Base-by-base conservation (phyloP, 495 filamentous ascomycete species). In the Penicillium arizonense region DNA sequence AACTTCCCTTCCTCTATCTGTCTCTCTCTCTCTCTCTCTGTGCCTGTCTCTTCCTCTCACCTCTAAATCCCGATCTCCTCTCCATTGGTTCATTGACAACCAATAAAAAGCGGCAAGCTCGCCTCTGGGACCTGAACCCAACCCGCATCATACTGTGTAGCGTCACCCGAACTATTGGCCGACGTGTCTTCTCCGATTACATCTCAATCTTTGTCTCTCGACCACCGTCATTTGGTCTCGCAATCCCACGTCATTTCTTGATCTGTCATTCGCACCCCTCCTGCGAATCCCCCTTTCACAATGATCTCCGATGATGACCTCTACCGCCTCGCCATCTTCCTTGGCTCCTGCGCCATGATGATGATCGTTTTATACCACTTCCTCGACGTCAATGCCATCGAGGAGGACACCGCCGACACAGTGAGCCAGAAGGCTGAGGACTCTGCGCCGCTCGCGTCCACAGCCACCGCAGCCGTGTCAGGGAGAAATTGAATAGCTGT, bases 331-430 rank as follows among this genome's bases (percentile, higher is more conserved):
- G 92, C 94, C 71, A 85, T 96, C 67, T 93, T 96, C 72, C 88
- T 97, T 50, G 94, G 95, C 73, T 91, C 85, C 37, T 80, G 86
- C 30, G 83, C 94, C 60, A 94, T 97, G 91, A 82, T 96, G 47
- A 82, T 99, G 57, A 96, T 96, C 42, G 84, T 97, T 39, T 73
- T 96, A 16, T 97, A 97, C 80, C 91, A 96, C 75, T 97, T 95
- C 78, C 86, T 99, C 61, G 92, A 97, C 64, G 84, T 97, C 77
- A 98, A 98, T 69, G 84, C 91, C 32, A 73, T 78, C 53, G 83
- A 89, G 40, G 79, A 80, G 23, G 61, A 60, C 23, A 13, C 55
- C 3, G 37, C 58, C 14, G 24, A 57, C 21, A 21, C 57, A 52
- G 37, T 59, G 12, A 37, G 26, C 55, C 39, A 52, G 48, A 62